phyloP scores from a whole-genome alignment of 2,329 filamentous ascomycete species.

The Fusarium phyllophilum region DNA sequence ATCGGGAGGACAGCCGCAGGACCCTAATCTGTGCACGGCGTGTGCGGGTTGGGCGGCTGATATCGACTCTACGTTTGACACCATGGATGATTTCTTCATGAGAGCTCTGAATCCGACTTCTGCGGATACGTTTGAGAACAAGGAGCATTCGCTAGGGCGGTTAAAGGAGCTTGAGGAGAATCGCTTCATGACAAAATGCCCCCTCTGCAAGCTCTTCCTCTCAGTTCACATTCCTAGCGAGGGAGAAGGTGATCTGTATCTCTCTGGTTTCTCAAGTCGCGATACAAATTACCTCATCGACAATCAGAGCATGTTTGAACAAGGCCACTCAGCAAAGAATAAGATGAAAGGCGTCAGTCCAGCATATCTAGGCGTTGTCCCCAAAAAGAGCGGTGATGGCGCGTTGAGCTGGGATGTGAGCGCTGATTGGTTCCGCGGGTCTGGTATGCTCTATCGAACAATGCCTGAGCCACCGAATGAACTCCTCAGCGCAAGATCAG shows the following conservation, averaged over 20 bases:
- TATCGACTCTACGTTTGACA: conserved; percentile 48
- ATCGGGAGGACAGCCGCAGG: conserved; percentile 42
- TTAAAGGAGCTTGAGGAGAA: conserved; percentile 47
- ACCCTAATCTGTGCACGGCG: conserved; percentile 46
- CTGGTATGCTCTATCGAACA: conserved; percentile 49
- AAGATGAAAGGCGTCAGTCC: conserved; percentile 45
- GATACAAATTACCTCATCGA: conserved; percentile 51
- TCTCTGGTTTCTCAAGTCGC: conserved; percentile 49
- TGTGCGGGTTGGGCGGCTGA: conserved; percentile 49
- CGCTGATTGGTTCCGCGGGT: conserved; percentile 47
- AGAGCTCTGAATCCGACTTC: conserved; percentile 44
- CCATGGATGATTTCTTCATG: conserved; percentile 46
- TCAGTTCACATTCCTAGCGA: conserved; percentile 48
- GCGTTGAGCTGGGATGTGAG: conserved; percentile 47
- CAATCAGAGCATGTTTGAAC: conserved; percentile 45
- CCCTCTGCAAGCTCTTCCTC: conserved; percentile 50
- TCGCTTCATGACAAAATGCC: conserved; percentile 48
- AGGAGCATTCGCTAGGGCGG: conserved; percentile 44
- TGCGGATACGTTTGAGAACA: conserved; percentile 47
- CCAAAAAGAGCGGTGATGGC: conserved; percentile 45
- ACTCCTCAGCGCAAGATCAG: conserved; percentile 36
- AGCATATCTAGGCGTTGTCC: conserved; percentile 48
- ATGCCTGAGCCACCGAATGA: conserved; percentile 43
- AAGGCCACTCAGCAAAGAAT: conserved; percentile 44
- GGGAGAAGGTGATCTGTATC: conserved; percentile 45